Evolutionary conservation across 805 yeast genomes (phyloP).

Genomic region (Sungouiella thailandica): DNA sequence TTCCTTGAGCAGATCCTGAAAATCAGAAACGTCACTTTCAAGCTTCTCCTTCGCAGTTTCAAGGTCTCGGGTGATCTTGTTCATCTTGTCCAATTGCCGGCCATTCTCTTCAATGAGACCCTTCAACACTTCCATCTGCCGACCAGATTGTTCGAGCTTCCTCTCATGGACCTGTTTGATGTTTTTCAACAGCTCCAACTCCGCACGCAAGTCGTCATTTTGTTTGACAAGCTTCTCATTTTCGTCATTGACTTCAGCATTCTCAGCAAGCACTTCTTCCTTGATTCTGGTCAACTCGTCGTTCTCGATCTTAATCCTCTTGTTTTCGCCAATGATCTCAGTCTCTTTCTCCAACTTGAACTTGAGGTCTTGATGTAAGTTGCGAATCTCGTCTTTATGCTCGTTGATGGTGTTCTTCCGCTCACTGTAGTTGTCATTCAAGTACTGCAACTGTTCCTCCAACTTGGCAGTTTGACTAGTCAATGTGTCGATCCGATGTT

Average conservation of each 20-base stretch:
- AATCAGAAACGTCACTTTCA: slow-evolving; percentile 25
- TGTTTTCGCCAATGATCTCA: slow-evolving; percentile 56
- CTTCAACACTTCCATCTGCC: slow-evolving; percentile 53
- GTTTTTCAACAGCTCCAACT: slow-evolving; percentile 25
- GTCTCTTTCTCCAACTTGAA: slow-evolving; percentile 61
- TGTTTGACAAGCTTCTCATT: slow-evolving; percentile 32
- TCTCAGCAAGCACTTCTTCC: slow-evolving; percentile 26
- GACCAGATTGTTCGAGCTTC: slow-evolving; percentile 29
- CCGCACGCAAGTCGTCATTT: slow-evolving; percentile 24
- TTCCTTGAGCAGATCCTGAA: slow-evolving; percentile 23
- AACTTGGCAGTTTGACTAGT: slow-evolving; percentile 16
- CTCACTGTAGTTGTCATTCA: slow-evolving; percentile 19
- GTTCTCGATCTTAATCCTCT: slow-evolving; percentile 54
- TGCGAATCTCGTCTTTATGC: slow-evolving; percentile 47
- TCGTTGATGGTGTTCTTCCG: slow-evolving; percentile 22
- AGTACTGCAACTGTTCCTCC: slow-evolving; percentile 19
- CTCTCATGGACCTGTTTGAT: slow-evolving; percentile 34
- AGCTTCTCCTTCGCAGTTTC: slow-evolving; percentile 30
- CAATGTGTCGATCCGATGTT: slow-evolving; percentile 5
- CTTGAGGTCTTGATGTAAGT: slow-evolving; percentile 49
- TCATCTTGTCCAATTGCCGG: slow-evolving; percentile 56
- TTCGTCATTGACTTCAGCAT: slow-evolving; percentile 36
- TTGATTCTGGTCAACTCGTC: slow-evolving; percentile 39
- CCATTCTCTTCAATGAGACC: slow-evolving; percentile 57
- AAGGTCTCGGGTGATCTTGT: slow-evolving; percentile 8